These are phyloP conservation scores for Nemania sp. DNA, from an alignment of 2,329 filamentous ascomycete genomes.

Conservation along the genomic window DNA sequence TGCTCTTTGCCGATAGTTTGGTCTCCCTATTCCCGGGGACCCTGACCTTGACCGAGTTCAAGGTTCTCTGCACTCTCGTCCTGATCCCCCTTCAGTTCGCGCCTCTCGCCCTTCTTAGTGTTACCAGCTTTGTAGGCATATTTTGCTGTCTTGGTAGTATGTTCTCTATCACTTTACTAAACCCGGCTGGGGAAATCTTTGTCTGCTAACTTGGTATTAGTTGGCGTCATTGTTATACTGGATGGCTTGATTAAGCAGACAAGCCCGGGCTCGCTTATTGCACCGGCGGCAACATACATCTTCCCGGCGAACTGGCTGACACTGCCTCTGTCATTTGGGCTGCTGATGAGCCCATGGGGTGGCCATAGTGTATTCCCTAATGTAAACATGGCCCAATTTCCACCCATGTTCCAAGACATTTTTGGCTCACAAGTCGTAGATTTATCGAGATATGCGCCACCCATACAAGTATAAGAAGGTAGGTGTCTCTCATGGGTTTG, in stretches of 20 bases:
- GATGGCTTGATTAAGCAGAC: slow-evolving; percentile 85
- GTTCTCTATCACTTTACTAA: slow-evolving; percentile 42
- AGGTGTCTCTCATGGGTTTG: neutral
- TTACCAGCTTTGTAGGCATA: slow-evolving; percentile 92
- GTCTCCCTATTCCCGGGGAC: slow-evolving; percentile 74
- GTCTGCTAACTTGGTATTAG: slow-evolving; percentile 46
- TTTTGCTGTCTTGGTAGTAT: slow-evolving; percentile 84
- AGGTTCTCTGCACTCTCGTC: slow-evolving; percentile 77
- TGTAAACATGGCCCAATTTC: slow-evolving; percentile 40
- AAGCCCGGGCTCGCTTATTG: slow-evolving; percentile 77
- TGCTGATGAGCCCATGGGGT: slow-evolving; percentile 78
- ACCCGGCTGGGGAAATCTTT: slow-evolving; percentile 1
- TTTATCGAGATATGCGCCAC: slow-evolving; percentile 68
- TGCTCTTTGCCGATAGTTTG: slow-evolving; percentile 80
- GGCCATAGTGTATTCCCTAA: slow-evolving; percentile 79
- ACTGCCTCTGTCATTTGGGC: slow-evolving; percentile 82
- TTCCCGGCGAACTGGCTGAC: slow-evolving; percentile 87
- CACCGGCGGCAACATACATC: slow-evolving; percentile 78
- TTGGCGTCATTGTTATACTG: slow-evolving; percentile 79
- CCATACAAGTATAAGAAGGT: slow-evolving; percentile 71
- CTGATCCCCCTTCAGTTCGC: slow-evolving; percentile 83
- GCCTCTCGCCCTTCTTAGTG: slow-evolving; percentile 80
- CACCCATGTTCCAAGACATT: neutral
- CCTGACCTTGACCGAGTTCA: slow-evolving; percentile 72
- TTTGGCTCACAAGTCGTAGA: slow-evolving; percentile 43